Evolutionary conservation across 257 asterid genomes (phyloP).

Genomic region (Solanum bulbocastanum): DNA sequence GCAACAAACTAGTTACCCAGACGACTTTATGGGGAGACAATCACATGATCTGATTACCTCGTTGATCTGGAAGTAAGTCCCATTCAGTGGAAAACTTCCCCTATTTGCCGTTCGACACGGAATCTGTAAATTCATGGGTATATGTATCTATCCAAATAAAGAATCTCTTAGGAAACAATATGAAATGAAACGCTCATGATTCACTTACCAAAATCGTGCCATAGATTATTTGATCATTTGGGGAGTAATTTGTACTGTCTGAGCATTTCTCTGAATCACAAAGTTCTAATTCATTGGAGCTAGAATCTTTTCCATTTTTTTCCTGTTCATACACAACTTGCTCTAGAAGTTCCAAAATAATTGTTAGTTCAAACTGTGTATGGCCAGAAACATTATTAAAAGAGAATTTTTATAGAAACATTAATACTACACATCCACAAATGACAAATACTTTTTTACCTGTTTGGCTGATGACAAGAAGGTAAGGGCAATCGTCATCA

Average conservation of each 20-base stretch:
- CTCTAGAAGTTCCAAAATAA: background rate
- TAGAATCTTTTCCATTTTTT: background rate
- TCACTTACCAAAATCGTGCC: slow-evolving; percentile 54
- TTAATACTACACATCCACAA: background rate
- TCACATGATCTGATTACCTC: slow-evolving; percentile 34
- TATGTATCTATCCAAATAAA: background rate
- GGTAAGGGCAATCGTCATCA: slow-evolving; percentile 44
- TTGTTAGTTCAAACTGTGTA: background rate
- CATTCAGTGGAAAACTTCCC: slow-evolving; percentile 66
- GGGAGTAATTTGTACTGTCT: background rate
- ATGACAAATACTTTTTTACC: slow-evolving; percentile 15
- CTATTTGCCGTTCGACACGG: slow-evolving; percentile 53
- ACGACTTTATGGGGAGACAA: background rate
- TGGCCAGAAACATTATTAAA: background rate
- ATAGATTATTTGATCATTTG: background rate
- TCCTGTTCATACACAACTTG: background rate
- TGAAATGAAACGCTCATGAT: background rate
- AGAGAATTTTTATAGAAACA: background rate
- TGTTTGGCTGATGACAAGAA: slow-evolving; percentile 34
- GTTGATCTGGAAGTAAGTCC: slow-evolving; percentile 68
- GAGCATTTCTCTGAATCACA: slow-evolving; percentile 1
- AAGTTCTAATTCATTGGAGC: background rate
- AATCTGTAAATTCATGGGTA: slow-evolving; percentile 21
- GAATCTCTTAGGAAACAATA: background rate
- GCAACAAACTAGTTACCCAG: background rate